Evolutionary conservation across 2,329 filamentous ascomycete species (phyloP).

Genomic region (Penicillium sp.): DNA sequence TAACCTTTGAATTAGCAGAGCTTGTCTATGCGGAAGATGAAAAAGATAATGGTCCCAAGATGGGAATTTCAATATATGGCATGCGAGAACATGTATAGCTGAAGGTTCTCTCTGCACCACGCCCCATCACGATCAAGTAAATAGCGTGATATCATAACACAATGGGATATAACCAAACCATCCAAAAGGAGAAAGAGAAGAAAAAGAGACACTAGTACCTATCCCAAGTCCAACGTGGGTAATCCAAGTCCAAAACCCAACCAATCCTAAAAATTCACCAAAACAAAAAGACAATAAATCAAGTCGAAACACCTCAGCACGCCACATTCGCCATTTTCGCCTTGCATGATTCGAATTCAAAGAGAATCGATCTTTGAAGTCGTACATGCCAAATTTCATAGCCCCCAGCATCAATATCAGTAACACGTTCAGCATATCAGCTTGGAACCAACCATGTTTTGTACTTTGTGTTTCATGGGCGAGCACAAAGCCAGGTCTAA

Average conservation of each 20-base stretch:
- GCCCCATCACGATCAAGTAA: conserved; percentile 4
- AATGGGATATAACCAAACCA: conserved; percentile 26
- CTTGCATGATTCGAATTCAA: conserved; percentile 8
- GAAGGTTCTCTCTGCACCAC: not conserved
- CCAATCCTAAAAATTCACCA: not conserved
- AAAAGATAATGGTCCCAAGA: not conserved
- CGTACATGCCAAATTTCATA: not conserved
- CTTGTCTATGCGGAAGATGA: not conserved
- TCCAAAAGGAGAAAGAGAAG: not conserved
- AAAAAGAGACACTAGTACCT: not conserved
- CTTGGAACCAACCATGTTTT: conserved; percentile 1
- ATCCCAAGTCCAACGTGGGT: not conserved
- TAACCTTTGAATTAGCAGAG: not conserved
- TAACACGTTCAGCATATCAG: conserved; percentile 1
- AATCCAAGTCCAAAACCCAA: not conserved
- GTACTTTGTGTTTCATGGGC: not conserved
- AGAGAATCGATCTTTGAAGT: not conserved
- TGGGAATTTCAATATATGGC: conserved; percentile 11
- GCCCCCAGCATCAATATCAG: not conserved
- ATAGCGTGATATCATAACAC: conserved; percentile 29
- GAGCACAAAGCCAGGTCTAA: conserved; percentile 12
- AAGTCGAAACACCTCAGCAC: conserved; percentile 10
- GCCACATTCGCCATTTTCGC: conserved; percentile 13
- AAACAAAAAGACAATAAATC: not conserved
- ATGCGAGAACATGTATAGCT: conserved; percentile 1